Evolutionary conservation across 768 basidiomycete genomes (phyloP).

Genomic region (Clitopilus passeckerianus): DNA sequence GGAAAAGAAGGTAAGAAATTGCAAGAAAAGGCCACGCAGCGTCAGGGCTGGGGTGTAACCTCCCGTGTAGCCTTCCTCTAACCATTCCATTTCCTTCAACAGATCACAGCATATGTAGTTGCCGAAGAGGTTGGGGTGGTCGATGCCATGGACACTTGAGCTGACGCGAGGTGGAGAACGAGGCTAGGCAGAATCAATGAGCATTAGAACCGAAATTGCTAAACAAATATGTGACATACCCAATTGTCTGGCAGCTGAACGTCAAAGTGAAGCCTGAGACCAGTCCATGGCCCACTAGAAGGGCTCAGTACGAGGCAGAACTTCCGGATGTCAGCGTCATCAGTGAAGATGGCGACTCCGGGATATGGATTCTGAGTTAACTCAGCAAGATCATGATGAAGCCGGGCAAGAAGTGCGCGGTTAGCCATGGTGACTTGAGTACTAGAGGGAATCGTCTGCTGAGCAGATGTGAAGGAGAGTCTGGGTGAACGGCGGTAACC

Average conservation of each 20-base stretch:
- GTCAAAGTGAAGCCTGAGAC: conserved; percentile 34
- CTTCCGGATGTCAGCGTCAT: conserved; percentile 35
- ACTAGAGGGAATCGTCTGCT: conserved; percentile 2
- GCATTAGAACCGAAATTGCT: not conserved
- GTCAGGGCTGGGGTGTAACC: conserved; percentile 42
- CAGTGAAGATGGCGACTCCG: conserved; percentile 34
- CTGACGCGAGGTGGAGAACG: conserved; percentile 26
- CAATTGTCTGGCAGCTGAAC: conserved; percentile 33
- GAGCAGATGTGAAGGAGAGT: not conserved
- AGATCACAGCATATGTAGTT: conserved; percentile 39
- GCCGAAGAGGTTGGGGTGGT: conserved; percentile 36
- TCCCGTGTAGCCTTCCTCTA: conserved; percentile 28
- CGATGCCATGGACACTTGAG: conserved; percentile 28
- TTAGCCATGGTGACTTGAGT: not conserved
- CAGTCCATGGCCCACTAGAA: conserved; percentile 39
- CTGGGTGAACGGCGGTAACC: not conserved
- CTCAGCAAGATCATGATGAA: conserved; percentile 35
- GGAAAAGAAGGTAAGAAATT: conserved; percentile 39
- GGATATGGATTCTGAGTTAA: conserved; percentile 36
- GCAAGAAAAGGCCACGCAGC: conserved; percentile 39
- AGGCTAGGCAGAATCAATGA: conserved; percentile 20
- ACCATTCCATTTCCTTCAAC: conserved; percentile 20
- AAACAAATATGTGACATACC: conserved; percentile 17
- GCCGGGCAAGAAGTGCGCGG: conserved; percentile 25
- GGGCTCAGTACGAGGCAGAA: conserved; percentile 41